Base-by-base conservation (phyloP, 352 stramenopile species). In the Blastocystis sp. region DNA sequence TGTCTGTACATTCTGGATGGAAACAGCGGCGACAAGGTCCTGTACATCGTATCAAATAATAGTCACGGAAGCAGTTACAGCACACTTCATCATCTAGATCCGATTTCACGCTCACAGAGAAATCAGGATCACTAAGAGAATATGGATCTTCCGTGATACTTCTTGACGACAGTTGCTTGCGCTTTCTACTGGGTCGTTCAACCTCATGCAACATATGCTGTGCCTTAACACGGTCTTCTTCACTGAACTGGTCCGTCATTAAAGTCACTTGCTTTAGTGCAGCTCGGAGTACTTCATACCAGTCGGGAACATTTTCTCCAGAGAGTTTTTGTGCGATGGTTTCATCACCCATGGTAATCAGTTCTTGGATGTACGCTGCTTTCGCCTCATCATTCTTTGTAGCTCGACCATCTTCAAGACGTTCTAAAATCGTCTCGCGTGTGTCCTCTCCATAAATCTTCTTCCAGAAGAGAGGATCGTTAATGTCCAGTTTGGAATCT, bases 381-480 rank as follows among this genome's bases (percentile, higher is more conserved):
- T 91, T 91, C 50, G 79, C 85, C 34, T 81, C 76, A 9, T 70
- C 62, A 24, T 70, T 68, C 70, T 90, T 76, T 24, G 54, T 62
- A 6, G 73, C 90, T 7, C 62, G 56, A 16, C 90, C 90, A 34
- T 91, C 79, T 41, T 69, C 78, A 11, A 91, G 62, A 7, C 89
- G 76, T 26, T 85, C 79, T 26, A 91, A 39, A 62, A 91, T 50
- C 41, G 89, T 91, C 34, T 87, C 78, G 50, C 89, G 76, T 24
- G 76, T 53, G 66, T 91, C 90, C 73, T 89, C 79, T 5, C 95
- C 95, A 6, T 97, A 94, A 0, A 98, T 96, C 91, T 99, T 99
- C 85, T 98, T 98, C 98, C 98, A 99, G 85, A 99, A 99, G 76
- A 98, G 93, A 1, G 98, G 98, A 91, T 99, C 98, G 81, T 98